phyloP scores from a whole-genome alignment of 2,329 filamentous ascomycete genomes.

The Aureobasidium pullulans region DNA sequence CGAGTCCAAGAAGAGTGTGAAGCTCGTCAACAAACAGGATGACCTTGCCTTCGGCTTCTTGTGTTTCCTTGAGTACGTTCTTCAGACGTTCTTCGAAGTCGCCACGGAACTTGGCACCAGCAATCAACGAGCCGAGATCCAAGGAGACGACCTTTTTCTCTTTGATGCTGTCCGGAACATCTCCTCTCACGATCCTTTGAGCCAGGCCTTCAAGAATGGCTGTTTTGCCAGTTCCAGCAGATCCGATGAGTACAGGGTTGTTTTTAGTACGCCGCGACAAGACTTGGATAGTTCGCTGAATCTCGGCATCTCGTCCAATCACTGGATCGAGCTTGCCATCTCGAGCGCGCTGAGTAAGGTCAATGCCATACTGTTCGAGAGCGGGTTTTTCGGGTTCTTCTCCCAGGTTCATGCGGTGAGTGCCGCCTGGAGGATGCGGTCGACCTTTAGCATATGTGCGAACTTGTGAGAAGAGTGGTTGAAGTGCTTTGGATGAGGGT shows the following conservation, averaged over 20 bases:
- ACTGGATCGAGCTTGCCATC: conserved; percentile 92
- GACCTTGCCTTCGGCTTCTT: conserved; percentile 79
- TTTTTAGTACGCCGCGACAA: conserved; percentile 91
- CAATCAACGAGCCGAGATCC: conserved; percentile 87
- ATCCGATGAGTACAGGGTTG: conserved; percentile 89
- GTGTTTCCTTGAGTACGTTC: conserved; percentile 81
- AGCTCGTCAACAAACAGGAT: conserved; percentile 95
- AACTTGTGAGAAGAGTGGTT: conserved; percentile 16
- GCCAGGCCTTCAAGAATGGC: conserved; percentile 87
- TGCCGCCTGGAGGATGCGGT: conserved; percentile 83
- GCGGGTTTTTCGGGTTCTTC: conserved; percentile 73
- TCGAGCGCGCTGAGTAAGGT: conserved; percentile 76
- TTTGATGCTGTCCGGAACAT: conserved; percentile 93
- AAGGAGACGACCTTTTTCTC: conserved; percentile 83
- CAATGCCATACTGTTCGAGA: conserved; percentile 82
- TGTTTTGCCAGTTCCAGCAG: conserved; percentile 87
- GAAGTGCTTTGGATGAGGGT: not conserved
- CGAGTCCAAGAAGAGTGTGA: conserved; percentile 82
- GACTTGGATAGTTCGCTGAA: conserved; percentile 90
- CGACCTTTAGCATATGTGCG: conserved; percentile 45
- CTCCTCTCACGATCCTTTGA: conserved; percentile 79
- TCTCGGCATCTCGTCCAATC: conserved; percentile 85
- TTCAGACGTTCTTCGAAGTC: conserved; percentile 95
- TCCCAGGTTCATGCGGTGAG: conserved; percentile 86
- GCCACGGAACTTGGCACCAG: conserved; percentile 88